Evolutionary conservation across 306 rosid genomes (phyloP).

Genomic region (Ochetophila trinervis): DNA sequence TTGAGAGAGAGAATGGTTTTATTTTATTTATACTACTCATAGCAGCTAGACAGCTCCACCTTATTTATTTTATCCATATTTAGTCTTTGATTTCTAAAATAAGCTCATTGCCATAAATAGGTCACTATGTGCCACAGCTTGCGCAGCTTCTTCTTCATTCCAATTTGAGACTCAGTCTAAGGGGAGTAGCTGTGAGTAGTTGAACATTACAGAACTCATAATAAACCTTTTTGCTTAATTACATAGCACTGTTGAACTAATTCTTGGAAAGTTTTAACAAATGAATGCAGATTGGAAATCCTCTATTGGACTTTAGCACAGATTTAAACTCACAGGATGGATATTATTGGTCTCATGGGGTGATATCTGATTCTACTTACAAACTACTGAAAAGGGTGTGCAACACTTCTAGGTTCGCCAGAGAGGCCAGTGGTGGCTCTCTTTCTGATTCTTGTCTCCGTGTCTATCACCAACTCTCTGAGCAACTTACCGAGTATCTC

Average conservation of each 20-base stretch:
- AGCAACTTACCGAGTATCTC: constrained; percentile 12
- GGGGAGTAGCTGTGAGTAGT: constrained; percentile 38
- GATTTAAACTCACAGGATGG: constrained; percentile 23
- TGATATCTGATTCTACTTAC: constrained; percentile 30
- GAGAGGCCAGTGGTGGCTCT: neutral
- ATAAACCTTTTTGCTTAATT: too few species aligned
- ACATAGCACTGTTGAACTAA: neutral
- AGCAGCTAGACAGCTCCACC: too few species aligned
- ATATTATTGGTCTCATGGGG: constrained; percentile 40
- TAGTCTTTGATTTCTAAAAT: too few species aligned
- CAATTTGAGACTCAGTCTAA: constrained; percentile 29
- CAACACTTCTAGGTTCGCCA: constrained; percentile 14
- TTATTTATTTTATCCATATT: too few species aligned
- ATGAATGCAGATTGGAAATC: constrained; percentile 38
- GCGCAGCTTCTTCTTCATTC: constrained; percentile 37
- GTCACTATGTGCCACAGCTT: constrained; percentile 49
- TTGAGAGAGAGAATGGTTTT: too few species aligned
- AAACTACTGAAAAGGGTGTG: constrained; percentile 14
- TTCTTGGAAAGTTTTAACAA: neutral
- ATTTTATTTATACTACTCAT: too few species aligned
- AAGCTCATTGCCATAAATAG: constrained; percentile 7
- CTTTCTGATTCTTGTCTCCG: neutral
- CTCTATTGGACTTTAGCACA: constrained; percentile 27
- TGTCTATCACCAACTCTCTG: neutral
- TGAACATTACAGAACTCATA: neutral